Conservation (phyloP, 139 green algal species). For the Zygnema circumcarinatum region DNA sequence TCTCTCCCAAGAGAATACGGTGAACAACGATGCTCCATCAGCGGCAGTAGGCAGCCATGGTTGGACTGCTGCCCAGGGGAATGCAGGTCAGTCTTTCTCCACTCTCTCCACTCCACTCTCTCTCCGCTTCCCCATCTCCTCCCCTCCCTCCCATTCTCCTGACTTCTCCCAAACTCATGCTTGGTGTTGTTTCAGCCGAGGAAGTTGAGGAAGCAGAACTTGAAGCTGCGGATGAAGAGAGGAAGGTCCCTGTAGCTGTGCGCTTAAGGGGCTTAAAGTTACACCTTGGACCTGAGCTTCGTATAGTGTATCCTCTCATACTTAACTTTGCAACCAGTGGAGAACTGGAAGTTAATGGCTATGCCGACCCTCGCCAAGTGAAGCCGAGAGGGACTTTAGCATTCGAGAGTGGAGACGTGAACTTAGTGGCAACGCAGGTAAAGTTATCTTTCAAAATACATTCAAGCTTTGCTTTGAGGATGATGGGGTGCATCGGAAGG, state of each 20-base stretch:
- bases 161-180: constrained; percentile 5
- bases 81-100: constrained; percentile 9
- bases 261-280: constrained; percentile 67
- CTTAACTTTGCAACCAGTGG: constrained; percentile 63
- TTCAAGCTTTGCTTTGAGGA: too few species aligned
- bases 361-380: constrained; percentile 67
- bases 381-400: constrained; percentile 67
- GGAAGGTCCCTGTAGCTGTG: constrained; percentile 30
- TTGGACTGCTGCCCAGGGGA: neutral
- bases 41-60: neutral
- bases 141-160: constrained; percentile 9
- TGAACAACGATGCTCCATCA: neutral
- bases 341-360: constrained; percentile 74
- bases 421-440: constrained; percentile 93
- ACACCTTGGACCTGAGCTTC: constrained; percentile 85
- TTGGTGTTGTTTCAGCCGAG: neutral
- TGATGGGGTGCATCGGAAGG: too few species aligned
- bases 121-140: neutral
- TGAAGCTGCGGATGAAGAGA: neutral
- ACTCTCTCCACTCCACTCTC: neutral
- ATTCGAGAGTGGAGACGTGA: constrained; percentile 86
- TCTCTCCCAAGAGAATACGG: constrained; percentile 54
- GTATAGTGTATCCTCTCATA: constrained; percentile 89
- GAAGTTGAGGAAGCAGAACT: constrained; percentile 3
- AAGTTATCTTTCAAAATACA: neutral